Conservation (phyloP, 148 eudicot species). For the Nepenthes gracilis region DNA sequence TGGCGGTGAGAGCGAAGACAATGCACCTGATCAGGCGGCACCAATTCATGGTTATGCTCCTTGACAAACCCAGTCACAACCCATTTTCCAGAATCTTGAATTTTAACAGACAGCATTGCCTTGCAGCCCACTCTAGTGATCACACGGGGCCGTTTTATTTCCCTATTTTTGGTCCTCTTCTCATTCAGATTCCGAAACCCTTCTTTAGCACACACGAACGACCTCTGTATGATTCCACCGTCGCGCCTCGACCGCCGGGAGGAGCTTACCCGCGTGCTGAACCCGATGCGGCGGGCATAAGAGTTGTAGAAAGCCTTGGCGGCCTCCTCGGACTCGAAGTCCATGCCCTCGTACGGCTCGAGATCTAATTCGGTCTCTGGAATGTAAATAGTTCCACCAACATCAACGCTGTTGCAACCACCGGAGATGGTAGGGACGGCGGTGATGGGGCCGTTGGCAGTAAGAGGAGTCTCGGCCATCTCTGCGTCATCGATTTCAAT, state of each 20-base stretch:
- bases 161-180: conserved; percentile 22
- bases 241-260: conserved; percentile 30
- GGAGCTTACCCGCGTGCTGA: conserved; percentile 46
- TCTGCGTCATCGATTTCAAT: conserved; percentile 14
- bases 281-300: conserved; percentile 44
- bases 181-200: conserved; percentile 37
- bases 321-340: conserved; percentile 47
- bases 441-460: background rate
- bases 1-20: conserved; percentile 44
- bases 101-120: conserved; percentile 32
- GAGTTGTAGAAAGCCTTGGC: conserved; percentile 54
- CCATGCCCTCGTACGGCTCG: conserved; percentile 47
- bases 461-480: conserved; percentile 3
- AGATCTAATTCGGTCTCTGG: conserved; percentile 23
- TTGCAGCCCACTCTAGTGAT: conserved; percentile 45
- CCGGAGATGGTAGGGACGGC: conserved; percentile 2
- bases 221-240: conserved; percentile 43
- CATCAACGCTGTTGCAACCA: background rate
- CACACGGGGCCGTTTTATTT: conserved; percentile 36
- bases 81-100: conserved; percentile 36
- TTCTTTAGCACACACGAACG: conserved; percentile 49
- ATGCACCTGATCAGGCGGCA: conserved; percentile 41
- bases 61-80: conserved; percentile 31
- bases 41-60: conserved; percentile 51
- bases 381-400: conserved; percentile 5